Conservation (phyloP, 768 basidiomycete species). For the Leccinum broughii region DNA sequence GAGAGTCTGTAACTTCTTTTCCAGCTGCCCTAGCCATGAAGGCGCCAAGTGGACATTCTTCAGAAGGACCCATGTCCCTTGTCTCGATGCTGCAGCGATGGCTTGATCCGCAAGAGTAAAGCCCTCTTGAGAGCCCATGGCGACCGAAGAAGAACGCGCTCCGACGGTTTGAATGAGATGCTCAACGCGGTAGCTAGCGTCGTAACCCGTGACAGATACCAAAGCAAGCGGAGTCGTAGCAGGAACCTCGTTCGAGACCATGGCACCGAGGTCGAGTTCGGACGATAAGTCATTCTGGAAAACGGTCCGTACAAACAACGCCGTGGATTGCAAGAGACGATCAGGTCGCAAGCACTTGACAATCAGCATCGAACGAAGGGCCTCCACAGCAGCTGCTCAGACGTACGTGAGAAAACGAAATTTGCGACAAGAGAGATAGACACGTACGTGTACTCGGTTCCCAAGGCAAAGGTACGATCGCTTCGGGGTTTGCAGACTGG, state of each 20-base stretch:
- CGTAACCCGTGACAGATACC: constrained; percentile 93
- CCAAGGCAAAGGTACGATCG: constrained; percentile 75
- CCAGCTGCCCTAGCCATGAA: constrained; percentile 92
- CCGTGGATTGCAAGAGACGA: too few relatives aligned
- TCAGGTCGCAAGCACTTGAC: too few relatives aligned
- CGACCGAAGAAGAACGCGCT: constrained; percentile 82
- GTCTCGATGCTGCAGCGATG: constrained; percentile 86
- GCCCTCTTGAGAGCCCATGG: constrained; percentile 99
- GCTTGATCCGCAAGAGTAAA: constrained; percentile 95
- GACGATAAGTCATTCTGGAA: constrained; percentile 51
- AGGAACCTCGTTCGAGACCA: constrained; percentile 79
- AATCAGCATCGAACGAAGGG: too few relatives aligned
- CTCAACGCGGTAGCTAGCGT: constrained; percentile 97
- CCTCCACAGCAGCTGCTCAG: too few relatives aligned
- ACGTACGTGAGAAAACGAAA: constrained; percentile 7
- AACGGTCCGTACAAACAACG: too few relatives aligned
- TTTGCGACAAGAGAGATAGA: background rate
- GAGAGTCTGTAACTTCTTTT: constrained; percentile 94
- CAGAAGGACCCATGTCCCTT: constrained; percentile 94
- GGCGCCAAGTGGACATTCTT: constrained; percentile 98
- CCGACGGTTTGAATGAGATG: constrained; percentile 78
- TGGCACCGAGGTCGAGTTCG: constrained; percentile 69
- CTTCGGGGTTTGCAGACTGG: constrained; percentile 64
- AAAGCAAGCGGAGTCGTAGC: constrained; percentile 85
- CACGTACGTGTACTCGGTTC: constrained; percentile 72